phyloP scores from a whole-genome alignment of 257 asterid genomes.

The Scutellaria barbata region DNA sequence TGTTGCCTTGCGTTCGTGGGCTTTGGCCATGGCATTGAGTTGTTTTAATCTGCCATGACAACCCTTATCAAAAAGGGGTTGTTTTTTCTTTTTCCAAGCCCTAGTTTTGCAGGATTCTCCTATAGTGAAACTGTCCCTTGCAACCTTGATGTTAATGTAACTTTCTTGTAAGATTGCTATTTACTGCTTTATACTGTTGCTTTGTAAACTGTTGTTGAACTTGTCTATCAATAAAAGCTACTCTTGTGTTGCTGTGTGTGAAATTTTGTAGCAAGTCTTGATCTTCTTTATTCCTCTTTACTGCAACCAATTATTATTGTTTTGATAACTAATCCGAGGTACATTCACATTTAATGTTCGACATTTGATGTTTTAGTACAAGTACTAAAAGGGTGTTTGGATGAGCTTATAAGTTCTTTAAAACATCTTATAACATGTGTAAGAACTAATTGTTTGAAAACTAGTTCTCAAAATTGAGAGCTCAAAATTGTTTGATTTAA shows the following conservation, averaged over 20 bases:
- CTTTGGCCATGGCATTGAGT: constrained; percentile 63
- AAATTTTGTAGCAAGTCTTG: neutral
- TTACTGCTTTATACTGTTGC: constrained; percentile 6
- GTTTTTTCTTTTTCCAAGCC: constrained; percentile 64
- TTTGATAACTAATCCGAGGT: no score
- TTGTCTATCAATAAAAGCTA: constrained; percentile 39
- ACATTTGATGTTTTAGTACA: no score
- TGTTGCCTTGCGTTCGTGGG: constrained; percentile 56
- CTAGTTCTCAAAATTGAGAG: no score
- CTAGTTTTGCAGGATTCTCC: constrained; percentile 65
- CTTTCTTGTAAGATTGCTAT: neutral
- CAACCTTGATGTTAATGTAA: constrained; percentile 45
- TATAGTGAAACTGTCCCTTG: constrained; percentile 47
- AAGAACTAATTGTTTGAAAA: no score
- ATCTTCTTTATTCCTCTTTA: neutral
- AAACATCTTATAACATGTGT: no score
- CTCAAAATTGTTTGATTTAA: no score
- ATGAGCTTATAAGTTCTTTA: no score
- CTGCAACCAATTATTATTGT: no score
- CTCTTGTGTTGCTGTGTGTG: neutral
- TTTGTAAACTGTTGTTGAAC: neutral
- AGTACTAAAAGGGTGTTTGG: no score
- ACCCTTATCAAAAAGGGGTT: constrained; percentile 32
- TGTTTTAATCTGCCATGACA: constrained; percentile 57
- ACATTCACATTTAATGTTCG: no score